phyloP scores from a whole-genome alignment of 495 filamentous ascomycete genomes.

The Astrothelium macrocarpum region DNA sequence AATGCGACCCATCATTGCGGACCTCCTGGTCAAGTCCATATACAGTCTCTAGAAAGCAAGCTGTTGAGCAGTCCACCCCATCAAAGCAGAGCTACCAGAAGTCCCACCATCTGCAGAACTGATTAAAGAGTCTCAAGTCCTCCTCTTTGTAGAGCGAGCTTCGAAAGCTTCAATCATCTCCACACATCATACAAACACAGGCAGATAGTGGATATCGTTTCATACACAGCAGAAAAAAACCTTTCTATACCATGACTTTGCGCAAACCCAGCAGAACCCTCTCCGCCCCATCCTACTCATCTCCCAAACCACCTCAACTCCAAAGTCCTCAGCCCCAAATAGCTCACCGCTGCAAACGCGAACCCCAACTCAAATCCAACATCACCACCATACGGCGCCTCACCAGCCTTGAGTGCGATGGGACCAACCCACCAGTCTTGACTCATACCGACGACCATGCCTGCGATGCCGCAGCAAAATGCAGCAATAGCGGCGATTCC shows the following conservation, averaged over 20 bases:
- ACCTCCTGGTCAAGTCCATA: too few species aligned
- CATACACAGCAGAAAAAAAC: background rate
- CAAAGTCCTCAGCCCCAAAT: slow-evolving; percentile 38
- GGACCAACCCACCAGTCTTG: slow-evolving; percentile 69
- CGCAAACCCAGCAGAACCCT: background rate
- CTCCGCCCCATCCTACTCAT: slow-evolving; percentile 17
- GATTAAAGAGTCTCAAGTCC: too few species aligned
- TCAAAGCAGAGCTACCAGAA: too few species aligned
- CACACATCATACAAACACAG: too few species aligned
- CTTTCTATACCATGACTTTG: background rate
- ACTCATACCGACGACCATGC: slow-evolving; percentile 67
- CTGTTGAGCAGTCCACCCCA: too few species aligned
- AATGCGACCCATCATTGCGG: too few species aligned
- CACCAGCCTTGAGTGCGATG: slow-evolving; percentile 55
- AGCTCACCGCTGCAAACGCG: slow-evolving; percentile 41
- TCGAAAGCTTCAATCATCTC: too few species aligned
- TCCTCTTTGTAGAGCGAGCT: too few species aligned
- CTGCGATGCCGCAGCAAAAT: slow-evolving; percentile 60
- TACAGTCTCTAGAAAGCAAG: too few species aligned
- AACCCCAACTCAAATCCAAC: slow-evolving; percentile 67
- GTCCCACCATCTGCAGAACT: too few species aligned
- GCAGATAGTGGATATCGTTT: slow-evolving; percentile 1
- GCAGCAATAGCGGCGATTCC: slow-evolving; percentile 61
- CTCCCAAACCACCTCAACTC: slow-evolving; percentile 48
- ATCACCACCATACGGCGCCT: slow-evolving; percentile 52